Percentiles rank a stretch among this genome's conserved stretches.
Conservation (phyloP, 2,329 filamentous ascomycete species). For the Tricladium varicosporioides region DNA sequence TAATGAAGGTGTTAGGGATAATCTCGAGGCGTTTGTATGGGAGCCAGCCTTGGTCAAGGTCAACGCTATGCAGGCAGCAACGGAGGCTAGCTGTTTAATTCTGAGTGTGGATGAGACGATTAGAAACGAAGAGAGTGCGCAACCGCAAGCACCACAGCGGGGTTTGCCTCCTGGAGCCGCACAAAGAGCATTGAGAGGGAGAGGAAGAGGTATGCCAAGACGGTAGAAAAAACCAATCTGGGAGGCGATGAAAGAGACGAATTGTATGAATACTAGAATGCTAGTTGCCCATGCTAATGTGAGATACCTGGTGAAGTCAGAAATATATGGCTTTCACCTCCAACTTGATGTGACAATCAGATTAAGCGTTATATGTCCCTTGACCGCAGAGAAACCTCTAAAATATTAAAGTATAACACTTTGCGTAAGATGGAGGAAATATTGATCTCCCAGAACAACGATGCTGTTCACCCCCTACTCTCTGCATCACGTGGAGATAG, state of each 20-base stretch:
- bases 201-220: conserved; percentile 87
- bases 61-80: conserved; percentile 94
- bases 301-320: no score
- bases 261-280: no score
- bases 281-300: no score
- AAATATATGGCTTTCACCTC: no score
- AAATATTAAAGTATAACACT: no score
- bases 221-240: conserved; percentile 22
- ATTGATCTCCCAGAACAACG: no score
- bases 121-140: conserved; percentile 89
- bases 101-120: conserved; percentile 98
- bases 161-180: conserved; percentile 77
- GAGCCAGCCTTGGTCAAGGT: conserved; percentile 94
- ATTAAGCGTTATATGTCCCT: no score
- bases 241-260: background rate
- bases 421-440: no score
- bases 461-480: no score
- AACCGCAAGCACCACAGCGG: conserved; percentile 76
- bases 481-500: no score
- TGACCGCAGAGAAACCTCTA: no score
- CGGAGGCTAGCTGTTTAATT: conserved; percentile 93
- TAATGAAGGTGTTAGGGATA: conserved; percentile 88
- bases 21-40: conserved; percentile 96
- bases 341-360: no score
- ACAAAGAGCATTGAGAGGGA: conserved; percentile 79